Evolutionary conservation across 805 yeast genomes (phyloP).

Genomic region (Monosporozyma unispora): DNA sequence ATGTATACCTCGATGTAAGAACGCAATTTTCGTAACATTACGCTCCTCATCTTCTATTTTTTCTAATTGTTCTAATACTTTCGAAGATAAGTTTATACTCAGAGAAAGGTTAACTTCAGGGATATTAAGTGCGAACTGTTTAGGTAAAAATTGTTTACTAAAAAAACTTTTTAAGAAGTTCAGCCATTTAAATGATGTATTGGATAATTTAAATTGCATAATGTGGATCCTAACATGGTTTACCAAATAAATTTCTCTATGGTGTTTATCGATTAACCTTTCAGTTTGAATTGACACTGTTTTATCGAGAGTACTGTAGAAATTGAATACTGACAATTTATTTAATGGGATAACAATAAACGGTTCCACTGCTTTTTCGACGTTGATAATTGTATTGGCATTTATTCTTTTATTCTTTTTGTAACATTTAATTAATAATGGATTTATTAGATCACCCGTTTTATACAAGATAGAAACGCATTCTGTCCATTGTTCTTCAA

Average conservation of each 20-base stretch:
- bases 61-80: conserved; percentile 7
- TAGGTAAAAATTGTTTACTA: conserved; percentile 36
- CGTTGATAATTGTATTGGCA: conserved; percentile 5
- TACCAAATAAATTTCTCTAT: conserved; percentile 7
- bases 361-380: conserved; percentile 8
- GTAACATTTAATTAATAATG: conserved; percentile 58
- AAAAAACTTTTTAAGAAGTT: conserved; percentile 44
- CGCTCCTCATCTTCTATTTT: conserved; percentile 8
- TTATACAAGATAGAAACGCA: conserved; percentile 62
- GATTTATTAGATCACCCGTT: conserved; percentile 42
- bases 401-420: conserved; percentile 33
- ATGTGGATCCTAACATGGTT: conserved; percentile 35
- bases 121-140: conserved; percentile 37
- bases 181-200: conserved; percentile 55
- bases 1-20: conserved; percentile 16
- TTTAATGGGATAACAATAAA: conserved; percentile 27
- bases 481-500: conserved; percentile 72
- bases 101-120: conserved; percentile 32
- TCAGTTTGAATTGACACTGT: conserved; percentile 36
- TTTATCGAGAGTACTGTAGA: conserved; percentile 64
- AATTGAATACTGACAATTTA: conserved; percentile 33
- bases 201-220: conserved; percentile 44
- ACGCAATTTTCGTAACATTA: conserved; percentile 10
- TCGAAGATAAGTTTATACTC: conserved; percentile 16
- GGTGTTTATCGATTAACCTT: conserved; percentile 1